Base-by-base conservation (phyloP, 257 asterid species). In the Rauvolfia tetraphylla region DNA sequence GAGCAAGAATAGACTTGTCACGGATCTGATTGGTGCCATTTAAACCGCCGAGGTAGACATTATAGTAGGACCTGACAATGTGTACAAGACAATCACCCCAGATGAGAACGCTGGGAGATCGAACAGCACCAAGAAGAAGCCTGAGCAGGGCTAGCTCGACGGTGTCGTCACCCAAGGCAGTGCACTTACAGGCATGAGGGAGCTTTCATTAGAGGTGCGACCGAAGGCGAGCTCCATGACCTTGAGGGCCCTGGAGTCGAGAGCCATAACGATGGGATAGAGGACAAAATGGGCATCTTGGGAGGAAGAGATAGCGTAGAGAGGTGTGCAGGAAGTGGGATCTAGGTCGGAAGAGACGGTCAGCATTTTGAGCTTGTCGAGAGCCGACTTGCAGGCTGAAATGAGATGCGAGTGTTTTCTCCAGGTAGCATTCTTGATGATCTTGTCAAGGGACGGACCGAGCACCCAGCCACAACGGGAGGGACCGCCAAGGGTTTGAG, bases 1-100 rank as follows among this genome's bases (percentile, higher is more conserved):
- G 99, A 14, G 98, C 96, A 69, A 95, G 95, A 76, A 93, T 93
- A 34, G 97, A 83, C 89, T 95, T 95, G 4, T 98, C 99, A 83
- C 99, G 93, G 87, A 95, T 93, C 92, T 95, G 99, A 86, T 93
- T 93, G 87, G 99, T 95, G 51, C 99, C 99, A 75, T 82, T 95
- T 79, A 83, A 89, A 70, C 99, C 97, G 29, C 99, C 97, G 18
- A 95, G 86, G 81, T 95, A 95, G 51, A 95, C 88, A 82, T 95
- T 95, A 85, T 92, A 95, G 87, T 98, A 95, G 76, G 98, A 93
- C 87, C 97, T 88, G 13, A 91, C 99, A 44, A 95, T 83, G 81
- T 91, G 88, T 75, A 92, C 88, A 36, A 95, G 87, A 79, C 93
- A 88, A 81, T 92, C 96, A 20, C 99, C 99, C 27, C 90, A 84